phyloP scores from a whole-genome alignment of 208 protist genomes.

The Phytomonas sp. region DNA sequence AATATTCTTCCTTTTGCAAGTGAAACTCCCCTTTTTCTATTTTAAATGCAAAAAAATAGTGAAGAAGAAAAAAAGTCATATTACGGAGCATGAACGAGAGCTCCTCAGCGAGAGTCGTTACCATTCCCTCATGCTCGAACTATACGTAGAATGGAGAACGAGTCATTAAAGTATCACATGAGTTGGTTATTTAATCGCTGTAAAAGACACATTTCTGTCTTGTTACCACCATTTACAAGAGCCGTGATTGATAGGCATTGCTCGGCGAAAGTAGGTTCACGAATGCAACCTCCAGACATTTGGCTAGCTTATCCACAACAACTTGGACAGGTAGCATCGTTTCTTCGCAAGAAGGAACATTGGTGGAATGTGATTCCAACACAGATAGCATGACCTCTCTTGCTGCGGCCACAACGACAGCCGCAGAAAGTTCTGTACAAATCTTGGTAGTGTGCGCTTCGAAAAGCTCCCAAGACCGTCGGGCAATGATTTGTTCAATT shows the following conservation, averaged over 20 bases:
- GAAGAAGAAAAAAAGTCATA: neutral
- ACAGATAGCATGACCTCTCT: constrained; percentile 13
- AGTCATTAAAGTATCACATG: neutral
- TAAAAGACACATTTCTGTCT: neutral
- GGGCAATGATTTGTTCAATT: neutral
- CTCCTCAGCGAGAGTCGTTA: neutral
- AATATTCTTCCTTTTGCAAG: neutral
- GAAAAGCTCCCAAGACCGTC: neutral
- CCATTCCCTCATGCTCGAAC: neutral
- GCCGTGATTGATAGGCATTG: neutral
- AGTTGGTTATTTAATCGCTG: neutral
- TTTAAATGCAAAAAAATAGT: neutral
- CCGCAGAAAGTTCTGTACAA: constrained; percentile 2
- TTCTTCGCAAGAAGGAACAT: neutral
- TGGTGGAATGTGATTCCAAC: neutral
- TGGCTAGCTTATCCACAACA: neutral
- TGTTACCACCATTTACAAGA: neutral
- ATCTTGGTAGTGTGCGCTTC: neutral
- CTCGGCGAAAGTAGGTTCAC: neutral
- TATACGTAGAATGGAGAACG: neutral
- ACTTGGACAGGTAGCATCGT: neutral
- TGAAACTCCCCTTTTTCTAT: neutral
- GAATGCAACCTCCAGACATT: neutral
- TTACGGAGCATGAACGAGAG: neutral
- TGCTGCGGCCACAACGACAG: constrained; percentile 11